Conservation (phyloP, 1,284 basidiomycete genomes). For the Naganishia cerealis region DNA sequence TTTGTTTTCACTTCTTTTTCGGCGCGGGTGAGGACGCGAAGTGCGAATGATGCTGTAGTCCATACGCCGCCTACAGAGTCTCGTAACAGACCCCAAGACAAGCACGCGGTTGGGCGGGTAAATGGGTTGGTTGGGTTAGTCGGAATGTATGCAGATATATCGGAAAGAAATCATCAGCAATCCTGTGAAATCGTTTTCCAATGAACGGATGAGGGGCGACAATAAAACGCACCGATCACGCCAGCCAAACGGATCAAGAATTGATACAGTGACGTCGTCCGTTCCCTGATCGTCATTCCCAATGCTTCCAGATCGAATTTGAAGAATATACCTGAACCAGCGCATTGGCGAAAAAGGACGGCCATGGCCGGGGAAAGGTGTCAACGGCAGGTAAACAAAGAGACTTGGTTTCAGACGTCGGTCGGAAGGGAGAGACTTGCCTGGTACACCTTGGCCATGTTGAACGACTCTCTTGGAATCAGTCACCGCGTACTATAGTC, state of each 20-base stretch:
- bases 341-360: not conserved
- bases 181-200: too few relatives aligned
- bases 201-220: not conserved
- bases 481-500: conserved; percentile 85
- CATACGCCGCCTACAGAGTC: conserved; percentile 50
- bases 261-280: conserved; percentile 76
- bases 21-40: conserved; percentile 51
- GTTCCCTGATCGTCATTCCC: conserved; percentile 77
- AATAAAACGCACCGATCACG: conserved; percentile 43
- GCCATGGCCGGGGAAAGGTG: not conserved
- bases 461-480: conserved; percentile 79
- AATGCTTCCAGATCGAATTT: conserved; percentile 95
- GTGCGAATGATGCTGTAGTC: conserved; percentile 53
- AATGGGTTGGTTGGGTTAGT: not conserved
- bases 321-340: conserved; percentile 75
- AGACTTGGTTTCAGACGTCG: not conserved
- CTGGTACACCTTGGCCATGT: conserved; percentile 75
- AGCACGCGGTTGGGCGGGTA: not conserved
- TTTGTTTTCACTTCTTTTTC: conserved; percentile 49
- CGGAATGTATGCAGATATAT: too few relatives aligned
- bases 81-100: too few relatives aligned
- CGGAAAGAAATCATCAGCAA: too few relatives aligned
- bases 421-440: conserved; percentile 29
- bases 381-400: not conserved
- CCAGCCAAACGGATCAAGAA: conserved; percentile 71